Base-by-base conservation (phyloP, 306 rosid species). In the Dryas drummondii region DNA sequence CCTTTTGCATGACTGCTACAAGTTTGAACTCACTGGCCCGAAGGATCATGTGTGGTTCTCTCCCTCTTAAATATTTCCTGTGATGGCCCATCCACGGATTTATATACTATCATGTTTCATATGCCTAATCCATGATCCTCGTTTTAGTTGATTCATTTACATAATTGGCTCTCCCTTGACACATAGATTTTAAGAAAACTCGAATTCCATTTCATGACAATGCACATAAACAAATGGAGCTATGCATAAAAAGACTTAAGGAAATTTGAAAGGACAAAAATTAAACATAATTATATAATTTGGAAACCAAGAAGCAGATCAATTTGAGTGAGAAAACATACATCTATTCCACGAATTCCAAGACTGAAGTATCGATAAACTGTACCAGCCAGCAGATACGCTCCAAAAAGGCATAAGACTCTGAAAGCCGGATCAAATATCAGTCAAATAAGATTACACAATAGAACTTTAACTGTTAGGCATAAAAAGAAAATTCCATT, bases 301-400 rank as follows among this genome's bases (percentile, higher is more conserved):
- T 22, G 70, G 59, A 70, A 0, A 32, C 32, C 59, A 79, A 68
- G 46, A 82, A 68, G 60, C 60, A 75, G 78, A 44, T 27, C 58
- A 49, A 19, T 60, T 70, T 40, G 68, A 40, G 72, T 14, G 60
- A 80, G 83, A 82, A 56, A 76, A 68, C 90, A 65, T 88, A 94
- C 98, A 70, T 94, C 90, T 77, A 84, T 66, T 68, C 98, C 98
- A 17, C 81, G 91, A 74, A 90, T 63, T 79, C 86, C 84, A 60
- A 88, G 88, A 83, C 79, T 41, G 79, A 75, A 85, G 86, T 82
- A 77, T 51, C 97, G 93, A 74, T 91, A 94, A 64, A 81, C 86
- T 56, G 81, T 37, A 78, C 98, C 96, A 41, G 79, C 89, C 84
- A 88, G 81, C 27, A 94, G 81, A 83, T 94, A 91, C 11, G 58